Conservation (phyloP, 192 early-diverging fungal genomes). For the Mortierella claussenii region DNA sequence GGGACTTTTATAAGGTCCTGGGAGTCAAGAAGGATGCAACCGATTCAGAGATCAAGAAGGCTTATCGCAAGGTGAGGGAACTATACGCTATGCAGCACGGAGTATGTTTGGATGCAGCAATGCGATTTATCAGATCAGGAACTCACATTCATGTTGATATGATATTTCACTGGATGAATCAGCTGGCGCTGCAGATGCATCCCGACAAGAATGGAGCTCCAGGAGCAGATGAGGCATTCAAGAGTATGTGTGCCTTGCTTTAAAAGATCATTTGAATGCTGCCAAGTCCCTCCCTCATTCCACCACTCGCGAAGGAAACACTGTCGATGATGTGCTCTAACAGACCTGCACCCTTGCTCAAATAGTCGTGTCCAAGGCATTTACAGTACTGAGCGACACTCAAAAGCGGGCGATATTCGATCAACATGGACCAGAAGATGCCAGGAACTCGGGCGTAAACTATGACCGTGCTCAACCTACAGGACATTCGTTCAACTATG, state of each 20-base stretch:
- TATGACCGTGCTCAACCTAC: conserved; percentile 40
- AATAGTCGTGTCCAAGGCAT: conserved; percentile 90
- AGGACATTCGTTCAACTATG: conserved; percentile 25
- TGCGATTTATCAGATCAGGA: not conserved
- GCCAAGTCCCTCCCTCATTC: not conserved
- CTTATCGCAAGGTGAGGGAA: conserved; percentile 85
- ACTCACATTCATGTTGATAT: no score
- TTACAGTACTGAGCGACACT: conserved; percentile 86
- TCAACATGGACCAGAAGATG: conserved; percentile 81
- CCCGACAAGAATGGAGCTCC: conserved; percentile 97
- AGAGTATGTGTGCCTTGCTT: no score
- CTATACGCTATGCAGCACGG: not conserved
- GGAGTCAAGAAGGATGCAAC: conserved; percentile 79
- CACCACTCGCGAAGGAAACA: no score
- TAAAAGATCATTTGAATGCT: not conserved
- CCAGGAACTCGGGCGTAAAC: conserved; percentile 54
- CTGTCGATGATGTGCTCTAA: no score
- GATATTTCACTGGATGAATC: not conserved
- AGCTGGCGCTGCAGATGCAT: conserved; percentile 93
- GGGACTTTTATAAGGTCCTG: conserved; percentile 87
- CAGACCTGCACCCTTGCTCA: not conserved
- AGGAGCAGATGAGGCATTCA: conserved; percentile 96
- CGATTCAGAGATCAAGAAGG: conserved; percentile 90
- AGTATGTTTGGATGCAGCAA: no score
- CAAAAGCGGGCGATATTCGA: conserved; percentile 91